Percentiles rank a stretch among this genome's conserved stretches.
Evolutionary conservation across 2,329 filamentous ascomycete species (phyloP).

Genomic region (Clonostachys solani): DNA sequence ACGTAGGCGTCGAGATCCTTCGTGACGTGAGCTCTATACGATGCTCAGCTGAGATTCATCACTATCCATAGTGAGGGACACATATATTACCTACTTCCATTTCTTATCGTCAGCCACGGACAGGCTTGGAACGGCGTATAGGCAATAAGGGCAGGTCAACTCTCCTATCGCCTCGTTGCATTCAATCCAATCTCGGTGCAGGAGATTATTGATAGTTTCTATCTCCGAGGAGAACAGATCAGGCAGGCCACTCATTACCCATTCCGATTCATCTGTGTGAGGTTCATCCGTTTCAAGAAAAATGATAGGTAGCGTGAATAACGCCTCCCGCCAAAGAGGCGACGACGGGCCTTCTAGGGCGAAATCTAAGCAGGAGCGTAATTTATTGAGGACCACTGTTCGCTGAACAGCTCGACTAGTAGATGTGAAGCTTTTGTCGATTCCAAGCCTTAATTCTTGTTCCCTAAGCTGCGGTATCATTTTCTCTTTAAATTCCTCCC

Average conservation of each 20-base stretch:
- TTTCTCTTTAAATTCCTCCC: background rate
- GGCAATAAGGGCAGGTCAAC: conserved; percentile 7
- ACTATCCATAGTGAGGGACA: no score
- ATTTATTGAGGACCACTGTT: no score
- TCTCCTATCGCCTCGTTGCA: conserved; percentile 4
- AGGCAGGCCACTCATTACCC: background rate
- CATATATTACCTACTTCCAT: conserved; percentile 6
- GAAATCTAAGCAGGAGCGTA: no score
- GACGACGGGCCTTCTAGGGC: background rate
- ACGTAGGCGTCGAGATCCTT: conserved; percentile 12
- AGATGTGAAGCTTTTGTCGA: no score
- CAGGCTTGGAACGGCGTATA: conserved; percentile 2
- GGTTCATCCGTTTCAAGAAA: no score
- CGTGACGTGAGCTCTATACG: conserved; percentile 7
- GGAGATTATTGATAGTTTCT: no score
- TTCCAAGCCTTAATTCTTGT: no score
- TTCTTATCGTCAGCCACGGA: conserved; percentile 5
- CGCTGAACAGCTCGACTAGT: no score
- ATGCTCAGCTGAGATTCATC: background rate
- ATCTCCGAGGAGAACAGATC: no score
- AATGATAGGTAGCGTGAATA: no score
- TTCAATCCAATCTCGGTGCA: conserved; percentile 3
- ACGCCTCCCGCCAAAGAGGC: no score
- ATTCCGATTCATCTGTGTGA: background rate
- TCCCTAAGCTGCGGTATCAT: background rate